Conservation (phyloP, 805 yeast species). For the Kazachstania bromeliacearum region DNA sequence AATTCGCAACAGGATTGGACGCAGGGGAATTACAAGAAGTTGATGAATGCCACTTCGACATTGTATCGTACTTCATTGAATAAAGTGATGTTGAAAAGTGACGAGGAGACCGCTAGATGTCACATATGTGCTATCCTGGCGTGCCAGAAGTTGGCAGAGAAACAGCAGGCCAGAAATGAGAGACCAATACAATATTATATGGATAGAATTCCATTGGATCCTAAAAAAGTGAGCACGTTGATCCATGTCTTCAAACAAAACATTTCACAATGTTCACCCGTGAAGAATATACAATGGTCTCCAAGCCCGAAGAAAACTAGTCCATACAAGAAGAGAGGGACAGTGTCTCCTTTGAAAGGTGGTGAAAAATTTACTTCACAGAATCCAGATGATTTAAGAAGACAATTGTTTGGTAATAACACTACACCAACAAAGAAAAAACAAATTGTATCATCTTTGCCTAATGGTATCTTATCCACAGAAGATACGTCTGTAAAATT, state of each 20-base stretch:
- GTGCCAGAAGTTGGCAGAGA: slow-evolving; percentile 38
- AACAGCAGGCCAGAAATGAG: slow-evolving; percentile 15
- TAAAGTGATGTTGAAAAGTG: slow-evolving; percentile 40
- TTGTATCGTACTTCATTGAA: slow-evolving; percentile 46
- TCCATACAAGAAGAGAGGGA: slow-evolving; percentile 2
- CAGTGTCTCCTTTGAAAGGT: slow-evolving; percentile 5
- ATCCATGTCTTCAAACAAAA: slow-evolving; percentile 38
- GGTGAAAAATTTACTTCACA: slow-evolving; percentile 20
- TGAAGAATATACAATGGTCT: slow-evolving; percentile 23
- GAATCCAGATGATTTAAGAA: slow-evolving; percentile 23
- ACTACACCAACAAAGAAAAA: slow-evolving; percentile 16
- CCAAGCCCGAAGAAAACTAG: slow-evolving; percentile 22
- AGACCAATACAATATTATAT: slow-evolving; percentile 35
- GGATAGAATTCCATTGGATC: slow-evolving; percentile 51
- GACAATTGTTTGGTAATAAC: slow-evolving; percentile 17
- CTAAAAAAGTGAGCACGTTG: slow-evolving; percentile 32
- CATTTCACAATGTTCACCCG: slow-evolving; percentile 29
- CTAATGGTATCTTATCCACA: background rate
- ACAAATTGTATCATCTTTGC: background rate
- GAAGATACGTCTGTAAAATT: slow-evolving; percentile 1
- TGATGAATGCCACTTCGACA: slow-evolving; percentile 22
- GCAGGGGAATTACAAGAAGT: slow-evolving; percentile 20
- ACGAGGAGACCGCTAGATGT: slow-evolving; percentile 54
- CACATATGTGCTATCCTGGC: slow-evolving; percentile 62
- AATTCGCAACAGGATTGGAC: slow-evolving; percentile 18